phyloP scores from a whole-genome alignment of 139 green algal species.

The Chlamydomonas sp. region DNA sequence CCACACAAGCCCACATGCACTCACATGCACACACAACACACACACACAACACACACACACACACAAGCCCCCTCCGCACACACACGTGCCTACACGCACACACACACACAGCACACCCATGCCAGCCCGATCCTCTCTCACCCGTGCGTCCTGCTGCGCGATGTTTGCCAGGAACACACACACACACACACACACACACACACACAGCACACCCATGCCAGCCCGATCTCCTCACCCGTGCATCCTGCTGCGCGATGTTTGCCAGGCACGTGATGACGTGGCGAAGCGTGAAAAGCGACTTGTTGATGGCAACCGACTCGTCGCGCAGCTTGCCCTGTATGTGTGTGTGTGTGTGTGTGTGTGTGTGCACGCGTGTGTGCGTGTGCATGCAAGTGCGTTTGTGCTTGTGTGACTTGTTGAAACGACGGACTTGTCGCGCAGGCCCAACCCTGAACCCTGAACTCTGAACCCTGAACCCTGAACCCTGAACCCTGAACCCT shows the following conservation, averaged over 20 bases:
- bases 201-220: too few relatives aligned
- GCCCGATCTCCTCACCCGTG: too few relatives aligned
- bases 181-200: too few relatives aligned
- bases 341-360: background rate
- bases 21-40: too few relatives aligned
- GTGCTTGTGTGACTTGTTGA: background rate
- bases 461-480: background rate
- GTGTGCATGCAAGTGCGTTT: background rate
- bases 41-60: too few relatives aligned
- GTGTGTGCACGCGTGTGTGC: background rate
- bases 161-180: too few relatives aligned
- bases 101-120: background rate
- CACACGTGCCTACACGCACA: slow-evolving; percentile 2
- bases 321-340: slow-evolving; percentile 20
- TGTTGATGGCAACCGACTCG: slow-evolving; percentile 54
- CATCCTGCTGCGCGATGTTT: slow-evolving; percentile 8
- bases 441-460: background rate
- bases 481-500: background rate
- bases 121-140: too few relatives aligned
- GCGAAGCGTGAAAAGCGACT: slow-evolving; percentile 48
- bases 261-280: slow-evolving; percentile 26
- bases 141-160: too few relatives aligned
- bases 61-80: too few relatives aligned
- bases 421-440: background rate
- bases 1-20: too few relatives aligned